A percentile compares a stretch with the other conserved stretches of the same genome.
These are phyloP conservation scores for Aspergillus japonicus DNA, from an alignment of 2,329 filamentous ascomycete species.

Conservation along the genomic window DNA sequence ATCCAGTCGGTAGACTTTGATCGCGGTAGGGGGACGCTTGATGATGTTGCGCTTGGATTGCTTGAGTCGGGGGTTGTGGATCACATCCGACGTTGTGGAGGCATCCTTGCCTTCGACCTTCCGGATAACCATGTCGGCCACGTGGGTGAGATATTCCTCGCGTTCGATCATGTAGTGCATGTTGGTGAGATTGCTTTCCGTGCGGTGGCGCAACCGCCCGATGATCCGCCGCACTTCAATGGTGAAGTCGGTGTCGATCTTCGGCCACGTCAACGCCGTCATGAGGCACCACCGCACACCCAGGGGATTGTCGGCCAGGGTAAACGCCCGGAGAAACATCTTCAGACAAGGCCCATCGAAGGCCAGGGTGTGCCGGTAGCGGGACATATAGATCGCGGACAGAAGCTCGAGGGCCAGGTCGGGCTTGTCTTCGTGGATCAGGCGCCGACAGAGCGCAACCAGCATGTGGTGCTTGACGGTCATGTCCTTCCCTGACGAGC, in stretches of 20 bases:
- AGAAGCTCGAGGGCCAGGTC: conserved; percentile 35
- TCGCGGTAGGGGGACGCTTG: conserved; percentile 15
- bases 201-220: conserved; percentile 16
- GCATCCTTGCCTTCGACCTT: conserved; percentile 25
- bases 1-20: conserved; percentile 11
- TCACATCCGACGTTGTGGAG: conserved; percentile 13
- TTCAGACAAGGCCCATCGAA: conserved; percentile 42
- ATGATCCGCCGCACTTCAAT: conserved; percentile 34
- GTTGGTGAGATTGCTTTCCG: neutral
- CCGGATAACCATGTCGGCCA: conserved; percentile 23
- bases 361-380: conserved; percentile 30
- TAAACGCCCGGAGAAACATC: conserved; percentile 38
- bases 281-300: conserved; percentile 44
- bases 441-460: conserved; percentile 26
- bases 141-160: conserved; percentile 21
- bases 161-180: conserved; percentile 2
- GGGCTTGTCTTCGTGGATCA: conserved; percentile 28
- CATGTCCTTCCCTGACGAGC: conserved; percentile 31
- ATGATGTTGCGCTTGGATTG: conserved; percentile 13
- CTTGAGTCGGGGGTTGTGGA: conserved; percentile 13
- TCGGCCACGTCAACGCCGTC: conserved; percentile 33
- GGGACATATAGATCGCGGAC: conserved; percentile 37
- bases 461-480: conserved; percentile 39
- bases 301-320: conserved; percentile 27
- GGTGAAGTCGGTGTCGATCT: conserved; percentile 30